Base-by-base conservation (phyloP, 2,329 filamentous ascomycete genomes). In the Pseudomassariella vexata region DNA sequence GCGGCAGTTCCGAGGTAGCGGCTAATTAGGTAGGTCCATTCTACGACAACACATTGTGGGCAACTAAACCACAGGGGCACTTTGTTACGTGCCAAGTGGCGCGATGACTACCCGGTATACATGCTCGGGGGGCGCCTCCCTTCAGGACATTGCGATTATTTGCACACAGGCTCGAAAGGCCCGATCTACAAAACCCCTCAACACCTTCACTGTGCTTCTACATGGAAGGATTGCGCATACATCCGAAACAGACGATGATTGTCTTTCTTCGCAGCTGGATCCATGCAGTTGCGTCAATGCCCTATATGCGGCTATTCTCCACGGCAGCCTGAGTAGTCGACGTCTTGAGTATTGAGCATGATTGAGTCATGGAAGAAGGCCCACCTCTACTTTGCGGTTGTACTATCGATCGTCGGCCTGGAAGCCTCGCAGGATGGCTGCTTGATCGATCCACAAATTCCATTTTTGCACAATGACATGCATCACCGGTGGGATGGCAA, bases 211-310 rank as follows among this genome's bases (percentile, higher is more conserved):
- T n/a, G n/a, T n/a, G n/a, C n/a, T n/a, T n/a, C n/a, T n/a, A n/a
- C n/a, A 30, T 20, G 6, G 12, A 20, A 30, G 6, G 9, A 17
- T n/a, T 9, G 8, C 9, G 17, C 18, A 30, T 20, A 19, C n/a
- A 17, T 19, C 24, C 27, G 11, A 24, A 22, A 25, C 17, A 36
- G 29, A 39, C 25, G 39, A 34, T 36, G 33, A 40, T 39, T 45
- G 39, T 44, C 37, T 36, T 36, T 31, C 31, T 34, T 36, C 29
- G 11, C 36, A 38, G 43, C 31, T 30, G 17, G 30, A 50, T 38
- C 49, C 55, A 55, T 57, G 55, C 44, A 53, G 39, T 37, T 57
- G 55, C 56, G 52, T 61, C 56, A 60, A 61, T 60, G 58, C 57
- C 49, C 58, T 60, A 46, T 44, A 50, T 58, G 55, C 53, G 52